phyloP scores from a whole-genome alignment of 2,329 filamentous ascomycete species.

The Scedosporium aurantiacum region DNA sequence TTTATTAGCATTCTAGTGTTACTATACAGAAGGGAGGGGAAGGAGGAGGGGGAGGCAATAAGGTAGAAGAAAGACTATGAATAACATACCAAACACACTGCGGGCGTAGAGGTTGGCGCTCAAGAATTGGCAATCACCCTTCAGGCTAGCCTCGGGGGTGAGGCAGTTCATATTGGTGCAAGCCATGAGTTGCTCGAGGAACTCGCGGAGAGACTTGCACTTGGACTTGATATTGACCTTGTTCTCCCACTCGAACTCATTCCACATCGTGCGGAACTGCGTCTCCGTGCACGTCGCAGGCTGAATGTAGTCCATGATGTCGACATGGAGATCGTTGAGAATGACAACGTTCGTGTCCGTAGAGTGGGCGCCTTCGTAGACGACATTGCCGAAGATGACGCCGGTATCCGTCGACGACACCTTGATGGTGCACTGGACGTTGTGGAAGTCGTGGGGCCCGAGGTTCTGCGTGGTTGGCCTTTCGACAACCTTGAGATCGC shows the following conservation, averaged over 20 bases:
- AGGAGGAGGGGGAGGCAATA: background rate
- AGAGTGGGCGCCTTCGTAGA: conserved; percentile 87
- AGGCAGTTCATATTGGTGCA: conserved; percentile 98
- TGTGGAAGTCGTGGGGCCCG: conserved; percentile 90
- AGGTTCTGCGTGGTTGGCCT: conserved; percentile 93
- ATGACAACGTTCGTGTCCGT: conserved; percentile 96
- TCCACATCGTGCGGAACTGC: conserved; percentile 99
- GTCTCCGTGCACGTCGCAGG: conserved; percentile 94
- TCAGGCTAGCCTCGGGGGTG: conserved; percentile 89
- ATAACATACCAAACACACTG: conserved; percentile 87
- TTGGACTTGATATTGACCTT: conserved; percentile 99
- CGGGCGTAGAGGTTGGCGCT: conserved; percentile 94
- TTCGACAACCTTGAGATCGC: conserved; percentile 96
- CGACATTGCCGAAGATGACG: conserved; percentile 96
- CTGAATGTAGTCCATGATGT: conserved; percentile 99
- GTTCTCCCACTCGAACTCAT: conserved; percentile 99
- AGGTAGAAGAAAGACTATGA: background rate
- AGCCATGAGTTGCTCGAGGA: conserved; percentile 89
- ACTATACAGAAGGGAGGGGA: background rate
- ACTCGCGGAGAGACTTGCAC: conserved; percentile 80
- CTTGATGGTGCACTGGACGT: conserved; percentile 97
- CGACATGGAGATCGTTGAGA: conserved; percentile 92
- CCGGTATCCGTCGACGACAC: conserved; percentile 96
- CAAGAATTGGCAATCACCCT: conserved; percentile 95
- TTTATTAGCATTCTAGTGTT: conserved; percentile 1